These are phyloP conservation scores for Rhizophagus sp. DNA, from an alignment of 192 early-diverging fungal genomes.

Conservation along the genomic window DNA sequence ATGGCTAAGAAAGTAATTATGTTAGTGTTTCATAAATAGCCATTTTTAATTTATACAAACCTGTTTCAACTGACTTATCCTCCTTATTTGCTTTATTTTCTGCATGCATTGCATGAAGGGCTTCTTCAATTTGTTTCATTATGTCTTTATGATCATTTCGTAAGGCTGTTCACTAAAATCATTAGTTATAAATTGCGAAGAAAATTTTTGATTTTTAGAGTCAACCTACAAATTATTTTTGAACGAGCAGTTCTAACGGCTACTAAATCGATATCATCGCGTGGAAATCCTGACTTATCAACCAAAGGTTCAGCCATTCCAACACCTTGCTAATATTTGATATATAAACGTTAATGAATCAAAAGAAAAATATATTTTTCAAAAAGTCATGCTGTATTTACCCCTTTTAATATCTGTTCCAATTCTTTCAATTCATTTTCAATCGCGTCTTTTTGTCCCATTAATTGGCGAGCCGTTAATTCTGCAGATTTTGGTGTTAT, in stretches of 20 bases:
- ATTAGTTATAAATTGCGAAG: not conserved
- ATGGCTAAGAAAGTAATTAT: not conserved
- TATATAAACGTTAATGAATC: not conserved
- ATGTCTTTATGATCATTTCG: constrained; percentile 54
- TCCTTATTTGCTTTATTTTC: constrained; percentile 33
- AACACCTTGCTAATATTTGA: constrained; percentile 42
- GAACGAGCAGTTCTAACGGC: constrained; percentile 46
- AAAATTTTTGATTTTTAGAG: not conserved
- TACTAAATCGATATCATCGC: constrained; percentile 55
- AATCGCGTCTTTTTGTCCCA: constrained; percentile 49
- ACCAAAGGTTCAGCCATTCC: constrained; percentile 50
- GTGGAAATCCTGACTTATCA: constrained; percentile 51
- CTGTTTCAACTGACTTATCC: not conserved
- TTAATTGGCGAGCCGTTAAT: constrained; percentile 43
- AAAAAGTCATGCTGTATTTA: constrained; percentile 18
- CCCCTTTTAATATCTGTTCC: constrained; percentile 41
- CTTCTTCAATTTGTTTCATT: constrained; percentile 53
- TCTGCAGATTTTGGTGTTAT: not conserved
- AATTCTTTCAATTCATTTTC: constrained; percentile 43
- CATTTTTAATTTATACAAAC: not conserved
- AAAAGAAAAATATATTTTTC: not conserved
- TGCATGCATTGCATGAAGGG: constrained; percentile 48
- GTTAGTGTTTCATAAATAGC: not conserved
- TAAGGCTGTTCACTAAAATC: constrained; percentile 30
- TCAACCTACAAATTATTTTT: constrained; percentile 34